Conservation (phyloP, 768 basidiomycete genomes). For the Sarcomyxa edulis region DNA sequence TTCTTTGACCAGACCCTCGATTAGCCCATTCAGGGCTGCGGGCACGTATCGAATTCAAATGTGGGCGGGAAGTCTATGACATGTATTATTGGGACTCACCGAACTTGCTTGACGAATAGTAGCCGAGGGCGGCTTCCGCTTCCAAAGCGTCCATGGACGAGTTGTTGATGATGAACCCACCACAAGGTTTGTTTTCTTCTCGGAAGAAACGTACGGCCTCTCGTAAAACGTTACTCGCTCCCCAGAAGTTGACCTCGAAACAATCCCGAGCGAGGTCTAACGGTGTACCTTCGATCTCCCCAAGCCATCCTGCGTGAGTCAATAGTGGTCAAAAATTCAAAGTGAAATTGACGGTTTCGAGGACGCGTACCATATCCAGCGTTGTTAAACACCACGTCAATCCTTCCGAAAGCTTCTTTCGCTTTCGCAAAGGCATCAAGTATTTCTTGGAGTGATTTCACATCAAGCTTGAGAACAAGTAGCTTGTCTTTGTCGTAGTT, state of each 20-base stretch:
- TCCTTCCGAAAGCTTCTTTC: constrained; percentile 29
- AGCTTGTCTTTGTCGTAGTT: constrained; percentile 25
- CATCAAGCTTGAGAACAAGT: constrained; percentile 34
- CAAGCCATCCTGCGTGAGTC: too few relatives aligned
- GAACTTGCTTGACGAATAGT: background rate
- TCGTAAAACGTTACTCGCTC: constrained; percentile 23
- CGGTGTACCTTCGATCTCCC: constrained; percentile 32
- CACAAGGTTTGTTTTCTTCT: constrained; percentile 25
- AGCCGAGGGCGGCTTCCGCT: background rate
- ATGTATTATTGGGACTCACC: background rate
- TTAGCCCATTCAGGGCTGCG: constrained; percentile 24
- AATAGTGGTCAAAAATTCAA: too few relatives aligned
- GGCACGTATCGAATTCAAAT: background rate
- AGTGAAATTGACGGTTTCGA: too few relatives aligned
- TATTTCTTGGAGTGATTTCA: constrained; percentile 25
- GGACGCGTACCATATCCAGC: constrained; percentile 28
- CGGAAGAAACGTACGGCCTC: constrained; percentile 28
- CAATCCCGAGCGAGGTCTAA: constrained; percentile 25
- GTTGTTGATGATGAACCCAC: constrained; percentile 25
- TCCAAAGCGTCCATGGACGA: constrained; percentile 15
- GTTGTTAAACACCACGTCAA: constrained; percentile 43
- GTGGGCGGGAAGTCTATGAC: background rate
- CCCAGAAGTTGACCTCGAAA: constrained; percentile 37
- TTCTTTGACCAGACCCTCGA: constrained; percentile 26
- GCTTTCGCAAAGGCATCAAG: constrained; percentile 26